phyloP scores from a whole-genome alignment of 768 basidiomycete species.

The Mycena chlorophos region DNA sequence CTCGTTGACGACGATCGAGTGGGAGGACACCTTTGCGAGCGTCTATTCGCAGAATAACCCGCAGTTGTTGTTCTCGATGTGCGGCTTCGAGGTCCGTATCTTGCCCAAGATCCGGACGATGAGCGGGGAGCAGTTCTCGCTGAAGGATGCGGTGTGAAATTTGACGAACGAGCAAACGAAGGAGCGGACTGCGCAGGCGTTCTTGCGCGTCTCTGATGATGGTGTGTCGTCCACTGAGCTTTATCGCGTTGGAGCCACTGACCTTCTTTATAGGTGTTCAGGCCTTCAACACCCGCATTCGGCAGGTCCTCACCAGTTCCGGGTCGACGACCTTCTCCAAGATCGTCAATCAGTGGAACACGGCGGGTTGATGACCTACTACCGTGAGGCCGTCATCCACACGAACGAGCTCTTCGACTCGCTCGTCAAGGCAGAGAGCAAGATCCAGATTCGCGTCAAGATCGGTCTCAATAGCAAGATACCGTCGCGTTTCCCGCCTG shows the following conservation, averaged over 20 bases:
- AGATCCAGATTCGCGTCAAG: slow-evolving; percentile 99
- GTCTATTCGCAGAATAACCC: slow-evolving; percentile 98
- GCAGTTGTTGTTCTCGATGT: slow-evolving; percentile 97
- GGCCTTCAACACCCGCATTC: slow-evolving; percentile 95
- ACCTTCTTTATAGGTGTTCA: slow-evolving; percentile 65
- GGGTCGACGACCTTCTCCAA: slow-evolving; percentile 98
- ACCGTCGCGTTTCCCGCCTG: slow-evolving; percentile 98
- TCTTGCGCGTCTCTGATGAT: slow-evolving; percentile 95
- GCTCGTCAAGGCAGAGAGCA: slow-evolving; percentile 98
- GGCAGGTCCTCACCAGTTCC: slow-evolving; percentile 96
- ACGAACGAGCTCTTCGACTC: slow-evolving; percentile 95
- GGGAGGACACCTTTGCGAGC: slow-evolving; percentile 97
- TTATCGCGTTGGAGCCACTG: not conserved
- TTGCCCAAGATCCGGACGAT: slow-evolving; percentile 94
- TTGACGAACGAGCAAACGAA: slow-evolving; percentile 96
- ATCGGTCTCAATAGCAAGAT: slow-evolving; percentile 98
- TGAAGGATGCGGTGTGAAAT: slow-evolving; percentile 97
- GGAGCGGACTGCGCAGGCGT: slow-evolving; percentile 96
- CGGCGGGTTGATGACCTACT: slow-evolving; percentile 97
- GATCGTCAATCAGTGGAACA: slow-evolving; percentile 99
- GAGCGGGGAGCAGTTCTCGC: slow-evolving; percentile 94
- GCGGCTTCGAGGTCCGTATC: slow-evolving; percentile 97
- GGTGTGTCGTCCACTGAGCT: slow-evolving; percentile 40
- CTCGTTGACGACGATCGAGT: slow-evolving; percentile 96
- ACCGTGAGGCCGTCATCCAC: slow-evolving; percentile 95